Evolutionary conservation across 768 basidiomycete species (phyloP).

Genomic region (Calocera cornea): DNA sequence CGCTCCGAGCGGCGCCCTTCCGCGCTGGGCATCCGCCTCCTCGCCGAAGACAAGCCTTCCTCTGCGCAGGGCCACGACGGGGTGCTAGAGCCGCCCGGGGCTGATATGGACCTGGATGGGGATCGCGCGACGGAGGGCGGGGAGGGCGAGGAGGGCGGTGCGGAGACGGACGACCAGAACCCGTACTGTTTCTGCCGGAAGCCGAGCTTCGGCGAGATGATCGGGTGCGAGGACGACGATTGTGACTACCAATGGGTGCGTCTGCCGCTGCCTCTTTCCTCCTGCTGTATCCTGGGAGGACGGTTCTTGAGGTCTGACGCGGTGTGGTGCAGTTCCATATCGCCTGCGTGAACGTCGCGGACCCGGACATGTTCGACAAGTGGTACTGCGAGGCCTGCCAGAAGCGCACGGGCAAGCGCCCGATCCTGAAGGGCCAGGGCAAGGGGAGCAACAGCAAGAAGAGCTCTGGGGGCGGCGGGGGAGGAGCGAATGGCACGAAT

Average conservation of each 20-base stretch:
- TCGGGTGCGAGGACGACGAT: slow-evolving; percentile 70
- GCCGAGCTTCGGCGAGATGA: slow-evolving; percentile 86
- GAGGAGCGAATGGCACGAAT: not conserved
- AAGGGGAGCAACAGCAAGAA: slow-evolving; percentile 27
- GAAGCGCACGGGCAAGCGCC: slow-evolving; percentile 40
- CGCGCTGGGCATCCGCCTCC: not conserved
- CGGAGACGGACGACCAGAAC: slow-evolving; percentile 37
- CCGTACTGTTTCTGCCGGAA: slow-evolving; percentile 78
- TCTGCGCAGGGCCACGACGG: slow-evolving; percentile 11
- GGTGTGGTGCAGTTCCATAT: slow-evolving; percentile 61
- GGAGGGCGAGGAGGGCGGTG: slow-evolving; percentile 36
- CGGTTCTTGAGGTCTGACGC: not conserved
- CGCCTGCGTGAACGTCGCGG: slow-evolving; percentile 52
- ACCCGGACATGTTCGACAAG: slow-evolving; percentile 45
- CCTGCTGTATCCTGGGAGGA: not conserved
- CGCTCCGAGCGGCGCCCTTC: not conserved
- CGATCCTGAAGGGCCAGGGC: slow-evolving; percentile 32
- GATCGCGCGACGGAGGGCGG: slow-evolving; percentile 32
- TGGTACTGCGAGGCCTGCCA: slow-evolving; percentile 68
- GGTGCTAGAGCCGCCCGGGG: slow-evolving; percentile 17
- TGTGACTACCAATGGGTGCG: slow-evolving; percentile 87
- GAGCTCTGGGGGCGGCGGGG: not conserved
- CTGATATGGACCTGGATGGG: slow-evolving; percentile 27
- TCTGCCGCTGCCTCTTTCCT: slow-evolving; percentile 17
- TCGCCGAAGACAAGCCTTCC: slow-evolving; percentile 8